Evolutionary conservation across 441 rosid genomes (phyloP).

Genomic region (Euphorbia celastroides): DNA sequence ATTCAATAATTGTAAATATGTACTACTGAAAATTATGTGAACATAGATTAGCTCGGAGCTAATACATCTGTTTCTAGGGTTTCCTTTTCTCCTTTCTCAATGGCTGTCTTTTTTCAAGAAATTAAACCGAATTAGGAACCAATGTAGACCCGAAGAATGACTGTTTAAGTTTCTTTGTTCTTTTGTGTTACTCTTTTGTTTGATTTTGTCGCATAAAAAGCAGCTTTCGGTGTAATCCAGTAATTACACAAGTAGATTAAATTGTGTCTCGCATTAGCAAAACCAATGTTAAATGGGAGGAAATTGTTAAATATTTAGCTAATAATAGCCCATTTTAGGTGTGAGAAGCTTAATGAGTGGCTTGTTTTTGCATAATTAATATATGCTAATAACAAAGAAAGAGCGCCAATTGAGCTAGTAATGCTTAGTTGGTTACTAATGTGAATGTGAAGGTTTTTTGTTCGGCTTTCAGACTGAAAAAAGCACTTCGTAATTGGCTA

Average conservation of each 20-base stretch:
- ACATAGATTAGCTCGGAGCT: background rate
- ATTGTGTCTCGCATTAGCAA: background rate
- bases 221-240: background rate
- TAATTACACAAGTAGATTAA: background rate
- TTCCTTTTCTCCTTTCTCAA: no score
- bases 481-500: no score
- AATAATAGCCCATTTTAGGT: background rate
- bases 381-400: background rate
- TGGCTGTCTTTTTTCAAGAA: background rate
- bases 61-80: background rate
- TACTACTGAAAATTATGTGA: background rate
- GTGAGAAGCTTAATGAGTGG: background rate
- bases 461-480: no score
- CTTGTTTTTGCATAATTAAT: background rate
- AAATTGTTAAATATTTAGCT: background rate
- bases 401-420: no score
- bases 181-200: background rate
- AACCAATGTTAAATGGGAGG: background rate
- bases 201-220: conserved; percentile 1
- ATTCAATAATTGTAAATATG: background rate
- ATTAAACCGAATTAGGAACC: no score
- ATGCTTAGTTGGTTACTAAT: no score
- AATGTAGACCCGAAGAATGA: no score
- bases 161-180: background rate
- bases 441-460: no score